phyloP scores from a whole-genome alignment of 163 green algal species.

The Scenedesmus sp. region DNA sequence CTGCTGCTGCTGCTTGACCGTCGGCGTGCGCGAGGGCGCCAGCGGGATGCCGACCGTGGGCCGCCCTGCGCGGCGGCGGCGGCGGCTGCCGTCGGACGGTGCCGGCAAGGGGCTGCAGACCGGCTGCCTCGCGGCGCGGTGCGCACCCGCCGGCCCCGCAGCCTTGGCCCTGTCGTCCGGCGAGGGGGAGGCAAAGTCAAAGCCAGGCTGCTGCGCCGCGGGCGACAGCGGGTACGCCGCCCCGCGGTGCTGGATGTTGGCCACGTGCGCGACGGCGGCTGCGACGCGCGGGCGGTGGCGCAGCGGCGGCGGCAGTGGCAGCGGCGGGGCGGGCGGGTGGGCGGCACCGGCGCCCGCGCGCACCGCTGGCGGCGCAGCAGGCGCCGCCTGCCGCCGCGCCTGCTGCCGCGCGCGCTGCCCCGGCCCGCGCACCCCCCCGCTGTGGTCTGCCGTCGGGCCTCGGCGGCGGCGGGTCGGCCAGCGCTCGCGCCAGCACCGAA shows the following conservation, averaged over 20 bases:
- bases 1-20: slow-evolving; percentile 42
- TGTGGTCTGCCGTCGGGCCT: no score
- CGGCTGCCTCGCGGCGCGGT: neutral
- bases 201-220: slow-evolving; percentile 51
- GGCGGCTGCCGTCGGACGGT: neutral
- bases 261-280: no score
- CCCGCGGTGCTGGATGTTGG: no score
- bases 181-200: slow-evolving; percentile 76
- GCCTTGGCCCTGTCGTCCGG: slow-evolving; percentile 71
- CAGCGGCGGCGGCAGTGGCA: neutral
- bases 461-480: no score
- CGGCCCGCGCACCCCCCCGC: no score
- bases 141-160: neutral
- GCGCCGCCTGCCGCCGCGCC: neutral
- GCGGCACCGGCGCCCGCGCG: no score
- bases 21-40: slow-evolving; percentile 42
- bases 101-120: neutral
- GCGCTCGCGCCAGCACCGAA: no score
- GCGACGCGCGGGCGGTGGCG: neutral
- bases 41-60: slow-evolving; percentile 31
- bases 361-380: neutral
- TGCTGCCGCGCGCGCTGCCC: no score
- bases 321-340: no score
- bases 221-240: slow-evolving; percentile 36
- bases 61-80: neutral